Evolutionary conservation across 768 basidiomycete species (phyloP).

Genomic region (Hebeloma cylindrosporum): DNA sequence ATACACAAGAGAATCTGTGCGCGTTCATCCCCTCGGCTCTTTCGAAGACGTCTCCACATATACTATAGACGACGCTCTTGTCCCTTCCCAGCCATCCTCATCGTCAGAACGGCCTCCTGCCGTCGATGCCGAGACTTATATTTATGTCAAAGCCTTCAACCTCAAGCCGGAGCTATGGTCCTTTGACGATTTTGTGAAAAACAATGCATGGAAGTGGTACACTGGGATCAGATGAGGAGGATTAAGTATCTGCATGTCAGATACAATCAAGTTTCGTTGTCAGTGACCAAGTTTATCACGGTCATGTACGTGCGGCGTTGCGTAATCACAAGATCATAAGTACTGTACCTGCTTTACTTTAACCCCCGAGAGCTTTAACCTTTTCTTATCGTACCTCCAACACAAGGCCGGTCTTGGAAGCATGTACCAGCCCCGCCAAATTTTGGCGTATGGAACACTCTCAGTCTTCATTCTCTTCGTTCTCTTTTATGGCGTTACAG

Average conservation of each 20-base stretch:
- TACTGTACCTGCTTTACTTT: too few relatives aligned
- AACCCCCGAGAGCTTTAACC: too few relatives aligned
- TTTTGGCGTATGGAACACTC: conserved; percentile 18
- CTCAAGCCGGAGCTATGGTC: conserved; percentile 73
- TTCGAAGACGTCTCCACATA: conserved; percentile 36
- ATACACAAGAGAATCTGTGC: conserved; percentile 59
- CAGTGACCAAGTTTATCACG: too few relatives aligned
- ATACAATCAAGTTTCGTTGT: too few relatives aligned
- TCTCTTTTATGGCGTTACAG: conserved; percentile 15
- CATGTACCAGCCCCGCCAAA: conserved; percentile 14
- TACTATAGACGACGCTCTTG: conserved; percentile 32
- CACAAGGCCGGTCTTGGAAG: not conserved
- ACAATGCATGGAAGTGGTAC: conserved; percentile 81
- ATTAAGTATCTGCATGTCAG: not conserved
- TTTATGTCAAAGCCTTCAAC: conserved; percentile 50
- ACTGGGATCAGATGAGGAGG: conserved; percentile 31
- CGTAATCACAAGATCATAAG: too few relatives aligned
- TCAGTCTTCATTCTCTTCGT: conserved; percentile 16
- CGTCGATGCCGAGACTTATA: conserved; percentile 68
- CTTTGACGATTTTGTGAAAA: conserved; percentile 75
- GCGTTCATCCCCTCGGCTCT: conserved; percentile 54
- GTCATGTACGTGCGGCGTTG: too few relatives aligned
- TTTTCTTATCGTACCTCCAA: not conserved
- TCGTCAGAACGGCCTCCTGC: conserved; percentile 30
- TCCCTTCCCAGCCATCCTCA: conserved; percentile 42